Evolutionary conservation across 441 rosid species (phyloP).

Genomic region (Pelargonium citronellum): DNA sequence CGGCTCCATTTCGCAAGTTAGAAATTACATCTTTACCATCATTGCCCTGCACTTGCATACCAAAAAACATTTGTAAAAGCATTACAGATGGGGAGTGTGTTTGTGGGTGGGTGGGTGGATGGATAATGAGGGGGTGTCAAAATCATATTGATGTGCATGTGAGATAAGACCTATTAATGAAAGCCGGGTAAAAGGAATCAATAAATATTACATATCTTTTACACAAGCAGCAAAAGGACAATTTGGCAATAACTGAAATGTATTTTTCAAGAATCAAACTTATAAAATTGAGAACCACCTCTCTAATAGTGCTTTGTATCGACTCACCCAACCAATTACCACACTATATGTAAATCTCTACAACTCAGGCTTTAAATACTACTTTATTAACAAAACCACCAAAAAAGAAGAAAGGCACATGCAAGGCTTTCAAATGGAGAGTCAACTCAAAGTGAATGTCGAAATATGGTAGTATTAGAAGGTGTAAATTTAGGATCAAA

Average conservation of each 20-base stretch:
- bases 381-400: neutral
- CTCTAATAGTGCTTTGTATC: neutral
- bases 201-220: neutral
- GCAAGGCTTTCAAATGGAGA: neutral
- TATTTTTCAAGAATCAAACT: neutral
- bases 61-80: slow-evolving; percentile 11
- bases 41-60: slow-evolving; percentile 41
- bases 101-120: neutral
- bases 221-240: neutral
- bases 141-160: neutral
- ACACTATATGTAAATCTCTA: neutral
- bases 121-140: neutral
- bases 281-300: no score
- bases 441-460: neutral
- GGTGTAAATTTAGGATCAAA: neutral
- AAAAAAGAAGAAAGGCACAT: neutral
- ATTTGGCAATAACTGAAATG: neutral
- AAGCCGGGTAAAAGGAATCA: neutral
- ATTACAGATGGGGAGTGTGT: neutral
- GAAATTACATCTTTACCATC: slow-evolving; percentile 59
- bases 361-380: neutral
- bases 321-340: neutral
- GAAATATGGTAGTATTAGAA: neutral
- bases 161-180: neutral
- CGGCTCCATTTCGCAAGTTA: slow-evolving; percentile 62